phyloP scores from a whole-genome alignment of 306 rosid genomes.

The Cicer cuneatum region DNA sequence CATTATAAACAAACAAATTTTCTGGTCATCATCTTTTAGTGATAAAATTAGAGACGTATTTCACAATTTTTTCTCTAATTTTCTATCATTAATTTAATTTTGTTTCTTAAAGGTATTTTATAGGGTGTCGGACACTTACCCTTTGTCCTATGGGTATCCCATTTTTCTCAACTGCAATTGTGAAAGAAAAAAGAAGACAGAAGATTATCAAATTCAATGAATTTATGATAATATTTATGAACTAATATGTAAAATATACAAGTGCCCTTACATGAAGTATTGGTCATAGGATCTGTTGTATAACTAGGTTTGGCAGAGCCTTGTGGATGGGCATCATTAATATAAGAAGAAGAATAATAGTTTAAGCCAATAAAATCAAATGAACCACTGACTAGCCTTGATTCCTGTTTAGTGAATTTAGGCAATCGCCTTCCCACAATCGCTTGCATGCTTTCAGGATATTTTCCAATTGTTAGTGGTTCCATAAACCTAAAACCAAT shows the following conservation, averaged over 20 bases:
- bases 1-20: neutral
- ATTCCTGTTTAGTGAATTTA: constrained; percentile 48
- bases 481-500: constrained; percentile 55
- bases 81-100: neutral
- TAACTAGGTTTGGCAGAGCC: constrained; percentile 34
- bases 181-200: neutral
- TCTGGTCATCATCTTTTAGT: neutral
- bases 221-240: neutral
- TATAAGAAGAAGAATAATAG: constrained; percentile 55
- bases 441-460: constrained; percentile 60
- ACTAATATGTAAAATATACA: neutral
- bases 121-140: neutral
- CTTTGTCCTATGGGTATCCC: constrained; percentile 43
- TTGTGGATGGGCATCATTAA: constrained; percentile 31
- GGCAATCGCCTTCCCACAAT: constrained; percentile 57
- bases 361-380: constrained; percentile 69
- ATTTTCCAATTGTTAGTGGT: constrained; percentile 62
- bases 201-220: neutral
- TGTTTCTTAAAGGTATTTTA: neutral
- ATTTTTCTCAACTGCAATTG: constrained; percentile 11
- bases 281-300: constrained; percentile 40
- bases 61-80: too few species aligned
- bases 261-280: constrained; percentile 38
- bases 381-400: constrained; percentile 49
- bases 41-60: neutral